Conservation (phyloP, 306 rosid genomes). For the Styphnolobium japonicum region DNA sequence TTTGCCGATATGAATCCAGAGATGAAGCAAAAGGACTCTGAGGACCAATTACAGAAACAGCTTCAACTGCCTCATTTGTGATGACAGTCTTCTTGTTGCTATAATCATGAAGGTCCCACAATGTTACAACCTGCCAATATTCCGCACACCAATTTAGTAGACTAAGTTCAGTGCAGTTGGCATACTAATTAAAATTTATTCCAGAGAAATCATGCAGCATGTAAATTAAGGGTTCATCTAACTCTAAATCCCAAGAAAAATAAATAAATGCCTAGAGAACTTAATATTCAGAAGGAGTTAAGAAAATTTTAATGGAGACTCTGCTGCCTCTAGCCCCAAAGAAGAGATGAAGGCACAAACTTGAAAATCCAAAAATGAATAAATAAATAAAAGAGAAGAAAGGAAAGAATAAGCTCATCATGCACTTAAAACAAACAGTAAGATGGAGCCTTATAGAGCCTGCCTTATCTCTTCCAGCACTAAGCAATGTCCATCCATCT, state of each 20-base stretch:
- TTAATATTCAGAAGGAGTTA: background rate
- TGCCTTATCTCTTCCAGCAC: slow-evolving; percentile 95
- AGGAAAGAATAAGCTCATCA: background rate
- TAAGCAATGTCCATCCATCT: slow-evolving; percentile 87
- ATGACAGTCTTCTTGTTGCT: slow-evolving; percentile 76
- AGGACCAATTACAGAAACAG: slow-evolving; percentile 60
- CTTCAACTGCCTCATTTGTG: slow-evolving; percentile 89
- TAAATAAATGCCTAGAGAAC: background rate
- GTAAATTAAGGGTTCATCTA: background rate
- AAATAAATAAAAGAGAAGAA: background rate
- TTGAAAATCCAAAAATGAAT: background rate
- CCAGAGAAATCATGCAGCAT: background rate
- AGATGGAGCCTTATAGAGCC: slow-evolving; percentile 14
- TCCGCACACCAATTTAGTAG: slow-evolving; percentile 13
- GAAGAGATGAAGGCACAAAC: background rate
- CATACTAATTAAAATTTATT: background rate
- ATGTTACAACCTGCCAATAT: slow-evolving; percentile 73
- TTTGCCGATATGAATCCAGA: slow-evolving; percentile 37
- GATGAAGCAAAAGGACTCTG: slow-evolving; percentile 54
- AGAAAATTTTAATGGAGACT: background rate
- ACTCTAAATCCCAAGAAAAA: background rate
- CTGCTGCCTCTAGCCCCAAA: background rate
- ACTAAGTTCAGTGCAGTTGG: background rate
- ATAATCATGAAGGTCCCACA: slow-evolving; percentile 87
- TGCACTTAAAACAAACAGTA: background rate